These are phyloP conservation scores for Sungouiella thailandica DNA, from an alignment of 805 yeast genomes.

Conservation along the genomic window DNA sequence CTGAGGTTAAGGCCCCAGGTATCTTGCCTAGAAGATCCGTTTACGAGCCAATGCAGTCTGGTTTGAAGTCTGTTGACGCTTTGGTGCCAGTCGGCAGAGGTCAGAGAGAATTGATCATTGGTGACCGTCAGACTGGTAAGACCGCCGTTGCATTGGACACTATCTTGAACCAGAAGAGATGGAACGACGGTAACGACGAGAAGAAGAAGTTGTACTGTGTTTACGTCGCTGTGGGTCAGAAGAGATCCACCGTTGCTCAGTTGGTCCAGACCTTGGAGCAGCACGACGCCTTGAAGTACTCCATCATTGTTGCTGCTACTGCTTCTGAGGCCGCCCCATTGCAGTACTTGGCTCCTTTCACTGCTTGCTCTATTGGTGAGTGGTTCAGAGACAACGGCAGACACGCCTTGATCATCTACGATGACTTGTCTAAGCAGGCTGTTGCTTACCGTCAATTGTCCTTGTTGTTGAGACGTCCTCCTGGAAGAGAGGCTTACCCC, in stretches of 20 bases:
- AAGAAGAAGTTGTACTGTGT: conserved; percentile 98
- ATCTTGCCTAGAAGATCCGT: conserved; percentile 98
- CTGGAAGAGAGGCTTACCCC: conserved; percentile 96
- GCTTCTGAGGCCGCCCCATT: conserved; percentile 99
- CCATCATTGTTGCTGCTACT: conserved; percentile 98
- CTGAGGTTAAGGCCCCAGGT: conserved; percentile 99
- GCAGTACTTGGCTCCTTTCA: conserved; percentile 99
- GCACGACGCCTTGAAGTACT: conserved; percentile 95
- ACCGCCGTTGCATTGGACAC: conserved; percentile 99
- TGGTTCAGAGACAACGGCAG: conserved; percentile 99
- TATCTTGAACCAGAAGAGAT: conserved; percentile 97
- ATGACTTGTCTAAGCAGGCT: conserved; percentile 98
- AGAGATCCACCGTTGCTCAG: conserved; percentile 99
- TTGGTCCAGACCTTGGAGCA: conserved; percentile 98
- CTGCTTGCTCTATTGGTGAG: conserved; percentile 99
- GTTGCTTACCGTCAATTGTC: conserved; percentile 99
- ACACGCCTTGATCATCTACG: conserved; percentile 95
- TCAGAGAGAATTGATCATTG: conserved; percentile 99
- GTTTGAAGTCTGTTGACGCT: conserved; percentile 98
- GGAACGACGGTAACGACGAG: conserved; percentile 95
- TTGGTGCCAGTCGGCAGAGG: conserved; percentile 99
- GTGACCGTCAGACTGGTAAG: conserved; percentile 99
- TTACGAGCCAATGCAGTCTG: conserved; percentile 99
- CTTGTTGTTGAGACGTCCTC: conserved; percentile 93
- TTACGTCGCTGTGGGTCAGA: conserved; percentile 99